phyloP scores from a whole-genome alignment of 2,329 filamentous ascomycete species.

The Aureobasidium sp. region DNA sequence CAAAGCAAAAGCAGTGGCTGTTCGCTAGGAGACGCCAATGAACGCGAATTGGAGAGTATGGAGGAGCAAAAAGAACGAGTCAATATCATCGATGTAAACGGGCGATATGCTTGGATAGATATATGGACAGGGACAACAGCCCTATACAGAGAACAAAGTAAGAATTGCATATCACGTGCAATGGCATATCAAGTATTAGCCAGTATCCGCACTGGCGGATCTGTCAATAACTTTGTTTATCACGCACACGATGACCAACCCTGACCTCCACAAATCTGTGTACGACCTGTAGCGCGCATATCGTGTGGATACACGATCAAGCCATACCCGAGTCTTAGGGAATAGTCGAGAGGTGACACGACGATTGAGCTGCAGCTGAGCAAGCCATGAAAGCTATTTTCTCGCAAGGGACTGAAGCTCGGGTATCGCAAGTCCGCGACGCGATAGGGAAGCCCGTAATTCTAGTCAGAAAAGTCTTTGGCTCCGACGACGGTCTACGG shows the following conservation, averaged over 20 bases:
- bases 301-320: slow-evolving; percentile 2
- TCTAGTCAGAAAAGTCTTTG: slow-evolving; percentile 8
- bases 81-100: slow-evolving; percentile 9
- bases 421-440: background rate
- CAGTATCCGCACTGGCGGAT: background rate
- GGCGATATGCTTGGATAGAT: slow-evolving; percentile 9
- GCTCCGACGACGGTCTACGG: slow-evolving; percentile 2
- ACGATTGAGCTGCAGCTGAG: background rate
- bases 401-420: slow-evolving; percentile 4
- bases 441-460: background rate
- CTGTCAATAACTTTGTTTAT: slow-evolving; percentile 9
- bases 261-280: slow-evolving; percentile 9
- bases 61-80: background rate
- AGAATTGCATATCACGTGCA: slow-evolving; percentile 12
- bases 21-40: slow-evolving; percentile 11
- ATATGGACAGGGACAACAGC: slow-evolving; percentile 5
- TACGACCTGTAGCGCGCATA: background rate
- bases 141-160: slow-evolving; percentile 6
- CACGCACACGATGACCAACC: background rate
- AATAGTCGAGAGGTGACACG: slow-evolving; percentile 4
- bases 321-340: background rate
- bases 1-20: slow-evolving; percentile 9
- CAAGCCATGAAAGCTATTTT: slow-evolving; percentile 3
- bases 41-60: background rate
- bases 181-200: background rate